phyloP scores from a whole-genome alignment of 2,329 filamentous ascomycete genomes.

The Diplodia mutila region DNA sequence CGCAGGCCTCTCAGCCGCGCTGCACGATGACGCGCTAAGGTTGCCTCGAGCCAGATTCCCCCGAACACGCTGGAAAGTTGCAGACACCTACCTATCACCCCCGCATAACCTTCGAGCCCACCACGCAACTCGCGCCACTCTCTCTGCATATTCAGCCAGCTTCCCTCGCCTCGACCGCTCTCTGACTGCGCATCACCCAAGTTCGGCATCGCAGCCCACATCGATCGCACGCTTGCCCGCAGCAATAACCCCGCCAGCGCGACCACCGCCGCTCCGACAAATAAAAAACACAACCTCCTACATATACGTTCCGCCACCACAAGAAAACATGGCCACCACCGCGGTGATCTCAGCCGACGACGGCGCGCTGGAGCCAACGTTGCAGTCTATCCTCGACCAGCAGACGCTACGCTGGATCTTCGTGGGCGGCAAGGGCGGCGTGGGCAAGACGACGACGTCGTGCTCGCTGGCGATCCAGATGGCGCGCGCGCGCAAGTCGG shows the following conservation, averaged over 20 bases:
- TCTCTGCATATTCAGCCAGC: not conserved
- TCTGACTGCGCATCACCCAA: not conserved
- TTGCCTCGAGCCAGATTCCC: not conserved
- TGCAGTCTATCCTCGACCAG: slow-evolving; percentile 94
- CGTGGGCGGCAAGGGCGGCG: slow-evolving; percentile 96
- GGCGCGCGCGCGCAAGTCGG: slow-evolving; percentile 89
- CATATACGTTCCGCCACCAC: no score
- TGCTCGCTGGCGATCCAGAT: slow-evolving; percentile 98
- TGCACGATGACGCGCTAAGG: slow-evolving; percentile 20
- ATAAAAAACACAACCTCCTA: not conserved
- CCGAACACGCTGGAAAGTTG: slow-evolving; percentile 24
- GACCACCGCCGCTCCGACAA: not conserved
- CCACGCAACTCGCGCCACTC: not conserved
- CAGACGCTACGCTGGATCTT: slow-evolving; percentile 98
- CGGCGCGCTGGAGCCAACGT: slow-evolving; percentile 84
- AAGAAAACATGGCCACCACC: slow-evolving; percentile 40
- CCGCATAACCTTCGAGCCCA: not conserved
- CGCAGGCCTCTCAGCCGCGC: slow-evolving; percentile 4
- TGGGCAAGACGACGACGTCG: slow-evolving; percentile 99
- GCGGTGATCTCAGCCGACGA: slow-evolving; percentile 58
- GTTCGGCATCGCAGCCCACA: not conserved
- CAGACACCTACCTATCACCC: not conserved
- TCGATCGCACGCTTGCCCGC: not conserved
- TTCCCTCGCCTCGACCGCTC: not conserved
- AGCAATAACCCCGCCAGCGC: not conserved